phyloP scores from a whole-genome alignment of 768 basidiomycete species.

The Rhodosporidiobolus sp. region DNA sequence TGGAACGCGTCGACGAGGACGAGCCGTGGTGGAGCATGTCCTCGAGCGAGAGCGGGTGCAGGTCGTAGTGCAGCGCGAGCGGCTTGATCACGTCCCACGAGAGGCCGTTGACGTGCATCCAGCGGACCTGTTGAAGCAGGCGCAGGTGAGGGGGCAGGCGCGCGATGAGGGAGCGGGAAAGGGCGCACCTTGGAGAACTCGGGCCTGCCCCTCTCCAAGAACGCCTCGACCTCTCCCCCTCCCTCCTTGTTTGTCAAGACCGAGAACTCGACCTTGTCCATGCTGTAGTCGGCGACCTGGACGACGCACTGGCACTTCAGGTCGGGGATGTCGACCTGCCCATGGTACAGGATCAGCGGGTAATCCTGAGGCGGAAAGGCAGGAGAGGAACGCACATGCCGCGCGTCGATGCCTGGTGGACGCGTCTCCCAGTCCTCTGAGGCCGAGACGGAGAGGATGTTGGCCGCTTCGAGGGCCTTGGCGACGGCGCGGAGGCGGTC shows the following conservation, averaged over 20 bases:
- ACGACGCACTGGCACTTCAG: constrained; percentile 4
- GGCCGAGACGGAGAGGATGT: constrained; percentile 5
- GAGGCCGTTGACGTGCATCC: constrained; percentile 69
- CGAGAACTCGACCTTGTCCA: constrained; percentile 2
- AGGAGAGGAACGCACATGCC: too few species aligned
- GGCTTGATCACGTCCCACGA: constrained; percentile 72
- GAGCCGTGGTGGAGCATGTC: constrained; percentile 60
- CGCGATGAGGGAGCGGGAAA: constrained; percentile 43
- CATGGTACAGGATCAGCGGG: too few species aligned
- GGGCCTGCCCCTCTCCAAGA: constrained; percentile 10
- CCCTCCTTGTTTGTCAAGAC: constrained; percentile 18
- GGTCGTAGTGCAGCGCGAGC: constrained; percentile 63
- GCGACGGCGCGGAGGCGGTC: neutral
- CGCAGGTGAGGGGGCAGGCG: constrained; percentile 51
- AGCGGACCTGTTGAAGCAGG: constrained; percentile 69
- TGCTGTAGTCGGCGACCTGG: constrained; percentile 20
- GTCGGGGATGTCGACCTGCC: constrained; percentile 18
- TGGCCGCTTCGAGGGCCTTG: constrained; percentile 13
- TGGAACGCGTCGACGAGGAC: constrained; percentile 54
- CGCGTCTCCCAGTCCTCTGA: constrained; percentile 14
- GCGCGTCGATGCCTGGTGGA: constrained; percentile 21
- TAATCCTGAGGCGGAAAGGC: too few species aligned
- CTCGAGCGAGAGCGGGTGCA: constrained; percentile 70
- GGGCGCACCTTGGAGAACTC: constrained; percentile 54
- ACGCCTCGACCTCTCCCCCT: neutral